Percentiles rank a stretch among this genome's conserved stretches.
phyloP scores from a whole-genome alignment of 495 filamentous ascomycete species.

The Penicillium goetzii region DNA sequence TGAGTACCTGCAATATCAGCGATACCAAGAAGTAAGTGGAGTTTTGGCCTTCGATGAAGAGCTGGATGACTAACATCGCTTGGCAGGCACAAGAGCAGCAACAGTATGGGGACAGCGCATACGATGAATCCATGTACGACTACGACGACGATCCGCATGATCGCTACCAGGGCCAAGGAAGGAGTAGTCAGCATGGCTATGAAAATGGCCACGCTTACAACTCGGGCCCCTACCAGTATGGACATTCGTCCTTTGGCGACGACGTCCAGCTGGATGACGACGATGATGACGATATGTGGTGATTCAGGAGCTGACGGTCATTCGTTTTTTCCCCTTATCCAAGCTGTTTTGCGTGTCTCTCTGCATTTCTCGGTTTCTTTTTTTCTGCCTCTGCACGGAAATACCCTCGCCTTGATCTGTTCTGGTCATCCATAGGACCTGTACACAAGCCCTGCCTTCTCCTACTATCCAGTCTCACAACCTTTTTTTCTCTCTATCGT shows the following conservation, averaged over 20 bases:
- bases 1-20: slow-evolving; percentile 64
- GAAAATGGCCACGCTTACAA: slow-evolving; percentile 52
- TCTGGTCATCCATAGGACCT: slow-evolving; percentile 32
- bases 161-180: slow-evolving; percentile 56
- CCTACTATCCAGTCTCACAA: neutral
- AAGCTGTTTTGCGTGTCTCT: slow-evolving; percentile 26
- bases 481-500: neutral
- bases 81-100: slow-evolving; percentile 55
- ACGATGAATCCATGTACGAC: slow-evolving; percentile 63
- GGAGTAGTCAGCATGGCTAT: slow-evolving; percentile 53
- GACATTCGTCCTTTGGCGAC: slow-evolving; percentile 55
- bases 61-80: slow-evolving; percentile 12
- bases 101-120: slow-evolving; percentile 56
- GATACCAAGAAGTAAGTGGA: slow-evolving; percentile 64
- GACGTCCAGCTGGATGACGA: slow-evolving; percentile 53
- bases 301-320: slow-evolving; percentile 35
- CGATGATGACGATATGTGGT: slow-evolving; percentile 62
- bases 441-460: slow-evolving; percentile 32
- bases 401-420: slow-evolving; percentile 41
- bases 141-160: slow-evolving; percentile 58
- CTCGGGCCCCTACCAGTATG: slow-evolving; percentile 52
- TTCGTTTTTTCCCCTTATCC: slow-evolving; percentile 15
- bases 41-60: neutral
- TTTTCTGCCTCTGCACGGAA: slow-evolving; percentile 36
- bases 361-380: slow-evolving; percentile 28